A percentile compares a stretch with the other conserved stretches of the same genome.
These are phyloP conservation scores for Exophiala aquamarina DNA, from an alignment of 2,329 filamentous ascomycete species.

Conservation along the genomic window DNA sequence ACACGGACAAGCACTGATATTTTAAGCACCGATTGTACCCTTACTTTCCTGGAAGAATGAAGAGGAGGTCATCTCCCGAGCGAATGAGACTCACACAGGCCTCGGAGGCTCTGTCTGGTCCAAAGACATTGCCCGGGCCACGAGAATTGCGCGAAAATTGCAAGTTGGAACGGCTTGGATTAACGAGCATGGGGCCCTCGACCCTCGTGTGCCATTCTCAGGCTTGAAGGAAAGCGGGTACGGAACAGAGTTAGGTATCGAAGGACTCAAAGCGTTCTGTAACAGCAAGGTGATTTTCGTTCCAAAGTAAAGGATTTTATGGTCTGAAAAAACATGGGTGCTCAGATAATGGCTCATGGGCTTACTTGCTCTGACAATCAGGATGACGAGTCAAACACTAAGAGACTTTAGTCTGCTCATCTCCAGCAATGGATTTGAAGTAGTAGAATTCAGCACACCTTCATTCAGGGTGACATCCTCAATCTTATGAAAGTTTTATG, in stretches of 20 bases:
- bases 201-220: constrained; percentile 55
- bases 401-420: too few species aligned
- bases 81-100: constrained; percentile 18
- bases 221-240: constrained; percentile 53
- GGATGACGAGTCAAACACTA: too few species aligned
- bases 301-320: not conserved
- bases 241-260: constrained; percentile 28
- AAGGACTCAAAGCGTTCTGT: constrained; percentile 25
- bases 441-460: too few species aligned
- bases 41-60: constrained; percentile 55
- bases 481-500: too few species aligned
- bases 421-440: too few species aligned
- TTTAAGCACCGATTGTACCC: constrained; percentile 60
- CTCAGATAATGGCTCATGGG: too few species aligned
- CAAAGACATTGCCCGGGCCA: constrained; percentile 19
- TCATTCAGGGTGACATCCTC: too few species aligned
- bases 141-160: constrained; percentile 18
- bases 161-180: constrained; percentile 25
- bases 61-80: constrained; percentile 12
- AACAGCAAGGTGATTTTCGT: constrained; percentile 3
- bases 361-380: too few species aligned
- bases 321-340: too few species aligned
- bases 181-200: constrained; percentile 24
- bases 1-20: not conserved
- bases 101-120: constrained; percentile 24